phyloP scores from a whole-genome alignment of 2,329 filamentous ascomycete genomes.

The Colletotrichum gloeosporioides region DNA sequence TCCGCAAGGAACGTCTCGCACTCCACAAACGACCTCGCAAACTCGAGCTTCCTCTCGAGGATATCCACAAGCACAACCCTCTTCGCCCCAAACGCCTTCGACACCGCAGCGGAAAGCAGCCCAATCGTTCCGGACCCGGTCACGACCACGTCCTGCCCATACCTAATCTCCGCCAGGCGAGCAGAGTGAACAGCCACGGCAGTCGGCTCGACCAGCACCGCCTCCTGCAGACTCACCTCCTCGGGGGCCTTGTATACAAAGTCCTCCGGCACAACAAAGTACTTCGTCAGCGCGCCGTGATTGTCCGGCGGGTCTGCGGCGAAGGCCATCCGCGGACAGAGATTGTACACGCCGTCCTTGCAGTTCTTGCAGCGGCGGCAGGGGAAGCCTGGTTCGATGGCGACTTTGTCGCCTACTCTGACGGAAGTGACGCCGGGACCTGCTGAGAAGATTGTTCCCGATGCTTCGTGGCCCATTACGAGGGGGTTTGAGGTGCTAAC shows the following conservation, averaged over 20 bases:
- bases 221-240: constrained; percentile 47
- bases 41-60: not conserved
- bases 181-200: constrained; percentile 5
- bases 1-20: not conserved
- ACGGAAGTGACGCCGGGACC: constrained; percentile 64
- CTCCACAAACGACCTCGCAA: not conserved
- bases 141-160: not conserved
- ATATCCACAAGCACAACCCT: constrained; percentile 8
- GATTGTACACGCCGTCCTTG: constrained; percentile 79
- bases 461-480: constrained; percentile 52
- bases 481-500: constrained; percentile 34
- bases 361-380: constrained; percentile 77
- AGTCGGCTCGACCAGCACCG: constrained; percentile 9
- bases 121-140: constrained; percentile 9
- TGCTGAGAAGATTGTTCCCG: constrained; percentile 71
- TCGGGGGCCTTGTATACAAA: constrained; percentile 84
- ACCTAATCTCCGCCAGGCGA: not conserved
- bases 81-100: constrained; percentile 6
- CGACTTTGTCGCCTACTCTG: constrained; percentile 74
- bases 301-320: constrained; percentile 82
- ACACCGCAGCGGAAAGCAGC: not conserved
- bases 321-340: constrained; percentile 81
- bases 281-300: constrained; percentile 78
- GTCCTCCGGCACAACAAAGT: constrained; percentile 77
- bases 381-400: constrained; percentile 80